A percentile compares a stretch with the other conserved stretches of the same genome.
phyloP scores from a whole-genome alignment of 148 eudicot species.

The Gaultheria prostrata region DNA sequence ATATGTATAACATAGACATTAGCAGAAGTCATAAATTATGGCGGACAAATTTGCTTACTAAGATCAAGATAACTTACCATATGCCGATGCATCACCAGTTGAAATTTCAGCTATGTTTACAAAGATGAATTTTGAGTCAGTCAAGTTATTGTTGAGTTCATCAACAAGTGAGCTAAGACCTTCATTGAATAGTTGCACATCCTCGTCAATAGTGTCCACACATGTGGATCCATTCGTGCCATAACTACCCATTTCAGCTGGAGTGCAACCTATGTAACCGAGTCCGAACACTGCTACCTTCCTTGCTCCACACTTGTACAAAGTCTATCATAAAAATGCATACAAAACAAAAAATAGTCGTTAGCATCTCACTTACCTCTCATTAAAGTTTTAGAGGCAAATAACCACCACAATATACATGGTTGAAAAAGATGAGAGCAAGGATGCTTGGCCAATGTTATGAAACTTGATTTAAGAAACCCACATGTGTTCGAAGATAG shows the following conservation, averaged over 20 bases:
- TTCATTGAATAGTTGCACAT: slow-evolving; percentile 32
- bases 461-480: neutral
- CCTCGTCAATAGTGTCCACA: slow-evolving; percentile 19
- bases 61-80: slow-evolving; percentile 18
- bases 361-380: neutral
- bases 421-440: neutral
- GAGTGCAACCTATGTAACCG: slow-evolving; percentile 53
- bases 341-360: neutral
- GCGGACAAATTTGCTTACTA: neutral
- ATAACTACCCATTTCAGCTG: slow-evolving; percentile 4
- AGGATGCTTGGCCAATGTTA: neutral
- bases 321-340: slow-evolving; percentile 19
- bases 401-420: neutral
- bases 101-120: slow-evolving; percentile 39
- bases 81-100: slow-evolving; percentile 22
- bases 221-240: slow-evolving; percentile 24
- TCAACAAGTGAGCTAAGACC: slow-evolving; percentile 32
- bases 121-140: slow-evolving; percentile 36
- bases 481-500: neutral
- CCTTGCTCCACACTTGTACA: slow-evolving; percentile 49
- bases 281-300: slow-evolving; percentile 51
- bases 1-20: neutral
- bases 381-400: neutral
- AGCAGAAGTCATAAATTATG: neutral
- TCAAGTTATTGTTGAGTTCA: slow-evolving; percentile 23